Conservation (phyloP, 2,329 filamentous ascomycete genomes). For the Coniochaeta hoffmannii region DNA sequence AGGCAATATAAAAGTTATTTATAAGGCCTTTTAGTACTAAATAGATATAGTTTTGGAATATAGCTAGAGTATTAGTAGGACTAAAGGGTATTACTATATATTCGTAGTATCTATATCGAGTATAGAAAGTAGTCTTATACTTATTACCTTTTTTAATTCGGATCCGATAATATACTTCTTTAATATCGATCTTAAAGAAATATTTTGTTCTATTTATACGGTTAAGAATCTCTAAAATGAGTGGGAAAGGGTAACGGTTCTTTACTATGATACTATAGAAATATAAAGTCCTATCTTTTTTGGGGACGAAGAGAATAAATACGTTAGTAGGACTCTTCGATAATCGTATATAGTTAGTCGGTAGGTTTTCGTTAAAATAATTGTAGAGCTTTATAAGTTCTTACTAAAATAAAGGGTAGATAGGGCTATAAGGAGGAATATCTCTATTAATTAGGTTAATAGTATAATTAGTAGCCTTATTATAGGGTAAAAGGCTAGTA, state of each 20-base stretch:
- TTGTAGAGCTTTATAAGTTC: too few species aligned
- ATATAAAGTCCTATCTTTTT: constrained; percentile 18
- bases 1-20: constrained; percentile 6
- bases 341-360: not conserved
- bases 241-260: constrained; percentile 21
- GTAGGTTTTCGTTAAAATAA: not conserved
- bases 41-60: constrained; percentile 9
- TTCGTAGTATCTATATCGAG: constrained; percentile 16
- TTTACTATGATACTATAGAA: constrained; percentile 25
- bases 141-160: constrained; percentile 17
- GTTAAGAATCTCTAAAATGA: constrained; percentile 23
- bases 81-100: constrained; percentile 23
- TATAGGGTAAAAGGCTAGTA: not conserved
- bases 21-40: not conserved
- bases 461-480: not conserved
- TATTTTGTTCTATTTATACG: constrained; percentile 14
- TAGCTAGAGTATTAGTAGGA: constrained; percentile 13
- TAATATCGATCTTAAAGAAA: constrained; percentile 22
- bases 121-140: constrained; percentile 23
- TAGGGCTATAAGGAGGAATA: too few species aligned
- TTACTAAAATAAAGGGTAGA: not conserved
- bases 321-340: not conserved
- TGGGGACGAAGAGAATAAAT: constrained; percentile 22
- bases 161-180: constrained; percentile 11
- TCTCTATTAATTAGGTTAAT: not conserved